Base-by-base conservation (phyloP, 306 rosid genomes). In the Malus asiatica region DNA sequence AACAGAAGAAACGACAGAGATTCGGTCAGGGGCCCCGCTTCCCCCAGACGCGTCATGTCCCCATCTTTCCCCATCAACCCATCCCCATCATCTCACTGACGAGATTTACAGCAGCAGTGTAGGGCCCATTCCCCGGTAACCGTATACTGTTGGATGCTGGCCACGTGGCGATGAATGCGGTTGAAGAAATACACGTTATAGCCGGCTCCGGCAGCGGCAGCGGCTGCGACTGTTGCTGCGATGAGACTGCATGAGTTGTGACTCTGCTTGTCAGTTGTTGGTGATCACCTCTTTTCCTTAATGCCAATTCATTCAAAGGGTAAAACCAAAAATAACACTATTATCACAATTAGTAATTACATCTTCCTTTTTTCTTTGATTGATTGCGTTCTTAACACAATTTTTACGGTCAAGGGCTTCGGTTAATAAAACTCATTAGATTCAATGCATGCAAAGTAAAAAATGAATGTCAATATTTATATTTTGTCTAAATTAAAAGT, bases 1-100 rank as follows among this genome's bases (percentile, higher is more conserved):
- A 59, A 59, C 64, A 63, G 67, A 20, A 60, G 80, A 70, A 76
- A 71, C 65, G 84, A 81, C 84, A 81, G 70, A 81, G 84, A 81
- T 81, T 76, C 84, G 77, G 73, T 71, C 58, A 4, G 11, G 77
- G 66, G n/a, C 14, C 38, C 66, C 38, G 14, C 35, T 11, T 12
- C 66, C 3, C 38, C 35, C 8, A 25, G 66, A 61, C 35, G 35
- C 66, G 38, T 29, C 66, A 30, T 1, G 19, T 14, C 19, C 53
- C 19, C 53, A 14, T 60, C 42, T 1, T 25, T 63, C 38, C 38
- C 35, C 66, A 27, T 61, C 22, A 75, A 68, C 64, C 72, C 55
- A 60, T 33, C 79, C 79, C 61, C 45, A 51, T 68, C 76, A 38
- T 51, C n/a, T 66, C 65, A 57, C 70, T 60, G 83, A 32, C 35